Conservation (phyloP, 495 filamentous ascomycete species). For the Aspergillus homomorphus region DNA sequence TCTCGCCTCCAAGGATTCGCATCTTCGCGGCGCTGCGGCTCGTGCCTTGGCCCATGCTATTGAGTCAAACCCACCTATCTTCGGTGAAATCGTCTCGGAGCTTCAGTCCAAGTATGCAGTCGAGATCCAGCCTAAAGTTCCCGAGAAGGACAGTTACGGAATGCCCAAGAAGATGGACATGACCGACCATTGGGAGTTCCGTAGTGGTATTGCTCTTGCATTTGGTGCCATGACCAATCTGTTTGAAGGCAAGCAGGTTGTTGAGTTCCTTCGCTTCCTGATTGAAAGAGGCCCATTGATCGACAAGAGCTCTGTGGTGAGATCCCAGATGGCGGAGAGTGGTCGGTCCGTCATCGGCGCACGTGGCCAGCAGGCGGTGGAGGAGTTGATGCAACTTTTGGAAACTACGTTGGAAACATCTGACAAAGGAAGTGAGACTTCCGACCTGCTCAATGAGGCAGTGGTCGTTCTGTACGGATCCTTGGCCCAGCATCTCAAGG, state of each 20-base stretch:
- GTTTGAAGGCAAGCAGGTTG: slow-evolving; percentile 66
- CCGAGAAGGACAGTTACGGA: slow-evolving; percentile 84
- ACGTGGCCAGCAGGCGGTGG: slow-evolving; percentile 75
- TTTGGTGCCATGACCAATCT: slow-evolving; percentile 73
- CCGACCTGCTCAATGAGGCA: slow-evolving; percentile 89
- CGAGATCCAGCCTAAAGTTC: slow-evolving; percentile 73
- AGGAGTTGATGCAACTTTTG: slow-evolving; percentile 87
- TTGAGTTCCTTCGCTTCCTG: slow-evolving; percentile 76
- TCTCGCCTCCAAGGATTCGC: slow-evolving; percentile 69
- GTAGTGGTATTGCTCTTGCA: slow-evolving; percentile 82
- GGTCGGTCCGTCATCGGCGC: slow-evolving; percentile 75
- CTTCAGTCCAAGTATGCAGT: slow-evolving; percentile 69
- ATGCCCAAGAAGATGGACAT: slow-evolving; percentile 85
- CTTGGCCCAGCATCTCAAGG: slow-evolving; percentile 78
- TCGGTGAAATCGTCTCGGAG: slow-evolving; percentile 54
- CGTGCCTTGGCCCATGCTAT: slow-evolving; percentile 74
- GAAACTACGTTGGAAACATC: slow-evolving; percentile 79
- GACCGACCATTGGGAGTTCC: slow-evolving; percentile 82
- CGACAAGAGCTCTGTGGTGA: slow-evolving; percentile 71
- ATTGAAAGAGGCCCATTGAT: slow-evolving; percentile 80
- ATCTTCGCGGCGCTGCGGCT: slow-evolving; percentile 80
- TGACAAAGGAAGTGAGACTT: slow-evolving; percentile 70
- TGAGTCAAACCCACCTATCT: slow-evolving; percentile 52
- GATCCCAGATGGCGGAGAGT: slow-evolving; percentile 90
- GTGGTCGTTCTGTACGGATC: slow-evolving; percentile 97